Evolutionary conservation across 768 basidiomycete genomes (phyloP).

Genomic region (Hortiboletus campestris): DNA sequence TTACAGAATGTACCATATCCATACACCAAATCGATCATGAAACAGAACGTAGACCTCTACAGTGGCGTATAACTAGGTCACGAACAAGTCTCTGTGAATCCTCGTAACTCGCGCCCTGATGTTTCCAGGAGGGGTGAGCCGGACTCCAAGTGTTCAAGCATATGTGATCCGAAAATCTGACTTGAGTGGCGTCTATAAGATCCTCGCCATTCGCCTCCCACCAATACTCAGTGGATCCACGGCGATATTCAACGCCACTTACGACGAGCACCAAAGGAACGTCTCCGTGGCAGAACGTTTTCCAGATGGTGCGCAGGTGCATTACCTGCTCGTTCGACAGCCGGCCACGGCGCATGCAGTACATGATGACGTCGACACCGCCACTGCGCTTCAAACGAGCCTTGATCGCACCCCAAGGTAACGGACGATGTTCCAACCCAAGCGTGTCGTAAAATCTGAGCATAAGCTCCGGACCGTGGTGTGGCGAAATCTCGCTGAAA

Average conservation of each 20-base stretch:
- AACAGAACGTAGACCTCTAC: neutral
- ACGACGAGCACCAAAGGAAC: constrained; percentile 21
- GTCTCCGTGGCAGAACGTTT: constrained; percentile 8
- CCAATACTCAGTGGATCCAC: constrained; percentile 19
- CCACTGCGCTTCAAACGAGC: constrained; percentile 12
- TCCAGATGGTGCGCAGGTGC: constrained; percentile 34
- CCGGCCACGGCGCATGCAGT: constrained; percentile 37
- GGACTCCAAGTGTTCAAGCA: constrained; percentile 15
- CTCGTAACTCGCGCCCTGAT: constrained; percentile 14
- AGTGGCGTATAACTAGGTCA: constrained; percentile 14
- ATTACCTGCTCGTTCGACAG: constrained; percentile 28
- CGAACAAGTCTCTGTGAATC: constrained; percentile 15
- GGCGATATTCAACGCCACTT: constrained; percentile 12
- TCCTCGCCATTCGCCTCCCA: constrained; percentile 17
- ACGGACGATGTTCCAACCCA: constrained; percentile 18
- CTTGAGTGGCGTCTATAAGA: neutral
- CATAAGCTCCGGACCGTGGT: neutral
- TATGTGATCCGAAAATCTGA: constrained; percentile 18
- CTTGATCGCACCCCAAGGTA: constrained; percentile 15
- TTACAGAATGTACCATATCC: constrained; percentile 1
- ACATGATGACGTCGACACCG: constrained; percentile 31
- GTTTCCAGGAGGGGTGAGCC: constrained; percentile 20
- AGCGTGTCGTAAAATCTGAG: constrained; percentile 20
- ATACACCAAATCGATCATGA: constrained; percentile 1
- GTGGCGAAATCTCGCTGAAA: neutral